phyloP scores from a whole-genome alignment of 2,329 filamentous ascomycete species.

The Drechslerella coelobrocha region DNA sequence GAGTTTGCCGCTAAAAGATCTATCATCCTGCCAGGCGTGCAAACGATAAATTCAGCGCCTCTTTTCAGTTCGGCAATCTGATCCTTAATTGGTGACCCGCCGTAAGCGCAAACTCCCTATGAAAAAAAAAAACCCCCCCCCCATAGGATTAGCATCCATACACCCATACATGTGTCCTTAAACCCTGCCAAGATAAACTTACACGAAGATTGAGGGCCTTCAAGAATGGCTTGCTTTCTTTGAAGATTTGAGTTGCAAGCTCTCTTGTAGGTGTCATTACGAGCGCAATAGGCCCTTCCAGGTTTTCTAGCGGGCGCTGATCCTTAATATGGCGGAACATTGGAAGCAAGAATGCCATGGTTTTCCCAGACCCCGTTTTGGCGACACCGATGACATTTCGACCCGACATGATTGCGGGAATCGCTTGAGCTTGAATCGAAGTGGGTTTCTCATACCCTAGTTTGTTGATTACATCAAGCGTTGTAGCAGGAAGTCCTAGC shows the following conservation, averaged over 20 bases:
- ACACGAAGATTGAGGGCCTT: constrained; percentile 79
- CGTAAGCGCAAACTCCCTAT: constrained; percentile 94
- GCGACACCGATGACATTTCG: constrained; percentile 94
- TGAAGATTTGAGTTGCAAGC: constrained; percentile 89
- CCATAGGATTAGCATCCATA: no score
- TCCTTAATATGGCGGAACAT: constrained; percentile 99
- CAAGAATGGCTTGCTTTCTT: constrained; percentile 91
- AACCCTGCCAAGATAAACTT: constrained; percentile 18
- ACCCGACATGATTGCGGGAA: constrained; percentile 94
- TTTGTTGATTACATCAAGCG: constrained; percentile 80
- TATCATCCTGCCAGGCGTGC: constrained; percentile 92
- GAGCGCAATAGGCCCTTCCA: constrained; percentile 85
- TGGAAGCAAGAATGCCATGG: constrained; percentile 89
- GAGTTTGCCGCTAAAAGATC: constrained; percentile 93
- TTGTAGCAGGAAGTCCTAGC: constrained; percentile 81
- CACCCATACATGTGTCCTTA: background rate
- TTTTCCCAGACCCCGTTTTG: constrained; percentile 97
- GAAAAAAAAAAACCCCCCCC: background rate
- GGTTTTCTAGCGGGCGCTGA: constrained; percentile 70
- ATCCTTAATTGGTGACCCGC: constrained; percentile 93
- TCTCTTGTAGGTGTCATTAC: constrained; percentile 96
- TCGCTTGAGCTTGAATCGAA: constrained; percentile 91
- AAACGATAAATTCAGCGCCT: constrained; percentile 92
- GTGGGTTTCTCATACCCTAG: constrained; percentile 88
- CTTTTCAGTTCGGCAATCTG: constrained; percentile 96